Evolutionary conservation across 257 asterid genomes (phyloP).

Genomic region (Sherardia arvensis): DNA sequence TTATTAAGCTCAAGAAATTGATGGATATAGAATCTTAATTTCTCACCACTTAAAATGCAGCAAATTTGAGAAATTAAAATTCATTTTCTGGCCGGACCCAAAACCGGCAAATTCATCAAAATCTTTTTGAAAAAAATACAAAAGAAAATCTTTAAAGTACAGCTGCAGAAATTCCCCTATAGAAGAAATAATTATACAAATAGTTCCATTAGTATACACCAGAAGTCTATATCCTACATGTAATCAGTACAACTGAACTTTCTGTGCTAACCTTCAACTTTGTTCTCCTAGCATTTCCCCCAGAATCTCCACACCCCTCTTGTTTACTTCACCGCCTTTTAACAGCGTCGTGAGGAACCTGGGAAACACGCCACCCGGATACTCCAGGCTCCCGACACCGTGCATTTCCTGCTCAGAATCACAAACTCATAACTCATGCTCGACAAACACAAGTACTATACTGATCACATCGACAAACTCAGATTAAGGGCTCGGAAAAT

Average conservation of each 20-base stretch:
- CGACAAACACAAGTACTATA: not conserved
- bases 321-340: conserved; percentile 75
- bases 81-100: not conserved
- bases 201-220: not conserved
- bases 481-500: not conserved
- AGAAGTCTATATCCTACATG: not conserved
- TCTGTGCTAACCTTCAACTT: conserved; percentile 28
- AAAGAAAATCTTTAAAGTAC: no score
- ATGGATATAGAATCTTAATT: no score
- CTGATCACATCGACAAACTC: not conserved
- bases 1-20: not conserved
- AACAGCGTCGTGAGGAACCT: conserved; percentile 76
- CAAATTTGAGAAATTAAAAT: not conserved
- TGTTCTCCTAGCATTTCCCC: conserved; percentile 92
- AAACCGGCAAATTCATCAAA: no score
- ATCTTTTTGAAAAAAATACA: no score
- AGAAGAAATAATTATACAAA: no score
- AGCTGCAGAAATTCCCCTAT: no score
- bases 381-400: conserved; percentile 33
- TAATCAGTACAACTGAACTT: not conserved
- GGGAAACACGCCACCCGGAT: conserved; percentile 45
- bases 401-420: conserved; percentile 45
- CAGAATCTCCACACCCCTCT: conserved; percentile 71
- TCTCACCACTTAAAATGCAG: not conserved
- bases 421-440: not conserved